Base-by-base conservation (phyloP, 257 asterid species). In the Fraxinus quadrangulata region DNA sequence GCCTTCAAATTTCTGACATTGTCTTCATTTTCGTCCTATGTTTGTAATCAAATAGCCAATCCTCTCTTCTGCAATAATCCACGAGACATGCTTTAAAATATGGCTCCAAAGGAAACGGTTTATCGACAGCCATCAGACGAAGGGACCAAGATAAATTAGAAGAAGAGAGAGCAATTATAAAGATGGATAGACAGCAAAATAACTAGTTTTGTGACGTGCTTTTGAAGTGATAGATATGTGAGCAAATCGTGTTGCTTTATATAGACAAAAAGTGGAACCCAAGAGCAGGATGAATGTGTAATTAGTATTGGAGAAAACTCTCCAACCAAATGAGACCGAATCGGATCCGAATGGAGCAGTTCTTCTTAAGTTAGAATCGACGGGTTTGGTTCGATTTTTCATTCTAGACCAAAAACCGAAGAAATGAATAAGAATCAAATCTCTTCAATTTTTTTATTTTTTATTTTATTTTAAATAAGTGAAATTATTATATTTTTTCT, bases 81-180 rank as follows among this genome's bases (percentile, higher is more conserved):
- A 61, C 63, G 2, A 14, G 72, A 40, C 49, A 40, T 11, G 4
- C 16, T 40, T 40, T 40, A 11, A 40, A 12, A 28, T 2, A 69
- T 72, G 68, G 73, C 14, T 71, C 37, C 80, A 68, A 47, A 37
- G 68, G 16, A 51, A 56, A 31, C 31, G 72, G 47, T 42, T 30
- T 69, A 51, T 73, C 14, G 1, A 21, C 39, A 49, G 26, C 0
- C 16, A 56, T 37, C 4, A 28, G 37, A 23, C 17, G 9, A 71
- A 45, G 74, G 67, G 79, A 70, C 47, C 68, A 42, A 3, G 59
- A 42, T 5, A 75, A 11, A 74, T 59, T 17, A 28, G 75, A 49
- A 47, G 86, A 76, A n/a, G n/a, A 30, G 80, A 80, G 72, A 70
- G 83, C 79, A 77, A 84, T 77, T 80, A 82, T 77, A 80, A 72